Evolutionary conservation across 345 rosid genomes (phyloP), one percentile per base, ranked within the genome.

Genomic region (Citrus mangshanensis): DNA sequence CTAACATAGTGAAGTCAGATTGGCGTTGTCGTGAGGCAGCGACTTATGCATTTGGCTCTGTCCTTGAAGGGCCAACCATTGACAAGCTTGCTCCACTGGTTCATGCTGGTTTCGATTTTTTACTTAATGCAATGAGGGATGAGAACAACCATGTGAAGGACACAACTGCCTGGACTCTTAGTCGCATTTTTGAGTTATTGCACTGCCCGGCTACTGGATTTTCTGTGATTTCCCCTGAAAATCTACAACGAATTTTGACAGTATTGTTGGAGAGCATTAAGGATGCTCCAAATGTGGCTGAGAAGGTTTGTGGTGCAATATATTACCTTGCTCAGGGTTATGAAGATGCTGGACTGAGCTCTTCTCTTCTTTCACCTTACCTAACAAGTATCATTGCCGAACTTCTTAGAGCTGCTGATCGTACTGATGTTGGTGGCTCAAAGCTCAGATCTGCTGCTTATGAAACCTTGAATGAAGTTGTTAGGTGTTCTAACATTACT

Each of bases 11-110:
- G 77, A 89, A 86, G 78, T 88, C 88, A 34, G 91, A 96, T 68
- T 96, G 98, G 99, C 93, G 18, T 73, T 86, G 89, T 81, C 91
- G 97, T 69, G 99, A 96, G 84, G 98, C 99, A 49, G 97, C 98
- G 30, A 96, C 98, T 58, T 96, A 80, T 81, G 97, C 98, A 51
- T 94, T 96, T 89, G 98, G 99, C 70, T 96, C 98, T 32, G 87
- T 96, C 73, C 88, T 93, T 78, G 99, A 96, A 77, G 99, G 98
- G 28, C 99, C 99, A 16, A 82, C 93, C 14, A 56, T 86, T 75
- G 93, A 89, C 49, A 90, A 87, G 82, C 91, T 96, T 59, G 82
- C 95, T 18, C 99, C 99, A 1, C 83, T 94, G 71, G 98, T 96
- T 61, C 88, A 84, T 76, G 82, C 91, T 2, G 99, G 97, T 30